phyloP scores from a whole-genome alignment of 306 rosid species.

The Lathyrus sativus region DNA sequence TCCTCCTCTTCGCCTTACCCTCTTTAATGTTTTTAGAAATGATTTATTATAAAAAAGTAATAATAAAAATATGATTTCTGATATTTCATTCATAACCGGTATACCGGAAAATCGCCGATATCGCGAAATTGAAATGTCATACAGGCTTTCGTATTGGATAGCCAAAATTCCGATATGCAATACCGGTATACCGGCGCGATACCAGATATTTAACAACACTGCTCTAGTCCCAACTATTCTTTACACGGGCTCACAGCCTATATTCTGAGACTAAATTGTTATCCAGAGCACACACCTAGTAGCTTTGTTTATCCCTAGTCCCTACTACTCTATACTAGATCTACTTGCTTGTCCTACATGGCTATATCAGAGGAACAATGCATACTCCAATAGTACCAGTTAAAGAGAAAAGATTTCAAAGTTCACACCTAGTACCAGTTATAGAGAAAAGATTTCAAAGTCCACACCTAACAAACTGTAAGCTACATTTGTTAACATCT shows the following conservation, averaged over 20 bases:
- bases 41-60: too few species aligned
- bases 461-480: not conserved
- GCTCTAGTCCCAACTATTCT: not conserved
- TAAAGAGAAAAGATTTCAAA: constrained; percentile 2
- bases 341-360: not conserved
- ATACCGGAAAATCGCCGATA: too few species aligned
- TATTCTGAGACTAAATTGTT: constrained; percentile 4
- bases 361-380: constrained; percentile 2
- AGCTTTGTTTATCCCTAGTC: not conserved
- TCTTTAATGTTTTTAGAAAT: too few species aligned
- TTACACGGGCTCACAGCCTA: constrained; percentile 21
- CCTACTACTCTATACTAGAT: constrained; percentile 9
- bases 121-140: too few species aligned
- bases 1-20: too few species aligned
- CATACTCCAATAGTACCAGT: not conserved
- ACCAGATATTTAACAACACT: too few species aligned
- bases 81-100: too few species aligned
- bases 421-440: not conserved
- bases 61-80: too few species aligned
- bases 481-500: constrained; percentile 14
- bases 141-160: too few species aligned
- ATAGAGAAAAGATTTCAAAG: too few species aligned
- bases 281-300: constrained; percentile 15
- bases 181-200: too few species aligned
- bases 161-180: too few species aligned